These are phyloP conservation scores for Persicaria maculosa DNA, from an alignment of 148 eudicot genomes.

Conservation along the genomic window DNA sequence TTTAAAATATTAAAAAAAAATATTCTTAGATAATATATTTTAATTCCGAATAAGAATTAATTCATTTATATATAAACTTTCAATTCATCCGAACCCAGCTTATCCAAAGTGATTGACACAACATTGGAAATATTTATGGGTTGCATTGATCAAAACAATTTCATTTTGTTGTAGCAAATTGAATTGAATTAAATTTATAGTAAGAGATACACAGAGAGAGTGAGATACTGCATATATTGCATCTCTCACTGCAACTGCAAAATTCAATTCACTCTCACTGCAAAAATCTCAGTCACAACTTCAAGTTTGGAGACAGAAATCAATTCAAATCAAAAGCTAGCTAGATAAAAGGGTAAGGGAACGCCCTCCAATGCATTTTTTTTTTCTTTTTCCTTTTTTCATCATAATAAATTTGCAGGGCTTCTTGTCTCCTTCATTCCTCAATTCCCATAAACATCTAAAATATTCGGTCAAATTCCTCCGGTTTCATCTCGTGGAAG, in stretches of 20 bases:
- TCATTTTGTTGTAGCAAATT: background rate
- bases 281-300: conserved; percentile 12
- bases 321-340: background rate
- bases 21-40: too few relatives aligned
- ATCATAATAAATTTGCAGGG: background rate
- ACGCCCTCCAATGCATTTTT: background rate
- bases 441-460: background rate
- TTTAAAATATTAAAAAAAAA: too few relatives aligned
- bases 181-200: background rate
- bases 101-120: background rate
- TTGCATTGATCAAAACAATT: background rate
- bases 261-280: background rate
- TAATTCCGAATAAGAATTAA: too few relatives aligned
- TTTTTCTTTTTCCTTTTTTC: background rate
- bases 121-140: conserved; percentile 7
- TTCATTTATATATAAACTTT: too few relatives aligned
- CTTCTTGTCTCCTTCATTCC: conserved; percentile 11
- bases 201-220: background rate
- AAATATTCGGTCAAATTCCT: background rate
- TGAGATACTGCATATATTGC: background rate
- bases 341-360: background rate
- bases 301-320: conserved; percentile 5
- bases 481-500: background rate
- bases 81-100: too few relatives aligned
- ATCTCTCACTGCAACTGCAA: background rate